Evolutionary conservation across 306 rosid species (phyloP).

Genomic region (Vigna mungo): DNA sequence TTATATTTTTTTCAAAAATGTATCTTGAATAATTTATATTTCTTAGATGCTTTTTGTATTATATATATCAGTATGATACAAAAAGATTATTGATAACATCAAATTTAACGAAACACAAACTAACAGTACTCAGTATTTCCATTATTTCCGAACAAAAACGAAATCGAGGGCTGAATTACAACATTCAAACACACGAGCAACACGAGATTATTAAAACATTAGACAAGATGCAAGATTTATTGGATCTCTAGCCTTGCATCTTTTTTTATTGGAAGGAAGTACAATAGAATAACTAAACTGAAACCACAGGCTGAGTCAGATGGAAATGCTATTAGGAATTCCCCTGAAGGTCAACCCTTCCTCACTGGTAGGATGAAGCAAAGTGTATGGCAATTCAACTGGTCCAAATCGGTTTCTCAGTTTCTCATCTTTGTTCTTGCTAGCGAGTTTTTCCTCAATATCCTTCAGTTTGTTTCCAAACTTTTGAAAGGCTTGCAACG

Average conservation of each 20-base stretch:
- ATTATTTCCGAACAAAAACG: conserved; percentile 34
- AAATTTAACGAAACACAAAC: background rate
- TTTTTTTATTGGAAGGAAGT: conserved; percentile 31
- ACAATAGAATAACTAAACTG: background rate
- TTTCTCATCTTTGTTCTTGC: conserved; percentile 40
- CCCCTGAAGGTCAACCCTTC: conserved; percentile 50
- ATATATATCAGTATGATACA: background rate
- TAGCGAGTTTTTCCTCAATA: conserved; percentile 30
- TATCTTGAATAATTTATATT: background rate
- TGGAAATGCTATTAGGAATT: conserved; percentile 56
- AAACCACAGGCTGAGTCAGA: conserved; percentile 36
- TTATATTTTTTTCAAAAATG: too few relatives aligned
- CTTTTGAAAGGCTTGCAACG: conserved; percentile 57
- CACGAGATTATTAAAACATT: conserved; percentile 22
- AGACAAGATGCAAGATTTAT: conserved; percentile 5
- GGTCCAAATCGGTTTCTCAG: conserved; percentile 39
- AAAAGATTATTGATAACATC: background rate
- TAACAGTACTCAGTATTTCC: background rate
- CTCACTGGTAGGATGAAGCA: conserved; percentile 47
- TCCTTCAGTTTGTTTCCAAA: conserved; percentile 60
- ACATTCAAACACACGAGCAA: background rate
- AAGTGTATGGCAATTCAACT: conserved; percentile 53
- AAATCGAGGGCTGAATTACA: conserved; percentile 3
- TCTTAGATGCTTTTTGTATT: background rate
- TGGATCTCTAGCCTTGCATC: conserved; percentile 22